Conservation (phyloP, 192 early-diverging fungal genomes). For the Dispira parvispora region DNA sequence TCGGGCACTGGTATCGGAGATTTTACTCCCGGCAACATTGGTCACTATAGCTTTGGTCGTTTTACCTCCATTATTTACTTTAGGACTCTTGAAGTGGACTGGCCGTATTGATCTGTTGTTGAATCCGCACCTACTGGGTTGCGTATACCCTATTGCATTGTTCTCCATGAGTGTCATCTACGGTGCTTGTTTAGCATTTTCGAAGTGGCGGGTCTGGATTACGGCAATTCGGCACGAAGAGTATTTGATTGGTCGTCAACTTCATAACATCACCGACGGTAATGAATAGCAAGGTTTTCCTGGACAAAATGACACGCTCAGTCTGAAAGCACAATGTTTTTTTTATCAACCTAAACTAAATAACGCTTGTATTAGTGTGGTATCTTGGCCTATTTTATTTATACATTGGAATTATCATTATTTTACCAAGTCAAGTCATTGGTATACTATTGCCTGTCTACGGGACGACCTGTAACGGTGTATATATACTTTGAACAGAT, state of each 20-base stretch:
- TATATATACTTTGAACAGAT: too few relatives aligned
- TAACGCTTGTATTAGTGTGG: too few relatives aligned
- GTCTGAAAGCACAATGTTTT: too few relatives aligned
- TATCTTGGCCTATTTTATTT: too few relatives aligned
- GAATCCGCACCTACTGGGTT: slow-evolving; percentile 15
- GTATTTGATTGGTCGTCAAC: slow-evolving; percentile 65
- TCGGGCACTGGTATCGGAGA: background rate
- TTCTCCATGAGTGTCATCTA: slow-evolving; percentile 13
- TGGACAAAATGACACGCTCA: too few relatives aligned
- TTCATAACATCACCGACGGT: slow-evolving; percentile 57
- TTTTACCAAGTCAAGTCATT: too few relatives aligned
- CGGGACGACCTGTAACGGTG: too few relatives aligned
- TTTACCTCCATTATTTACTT: slow-evolving; percentile 15
- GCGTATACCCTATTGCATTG: slow-evolving; percentile 14
- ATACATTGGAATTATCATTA: too few relatives aligned
- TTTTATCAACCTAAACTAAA: too few relatives aligned
- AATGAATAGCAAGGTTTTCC: too few relatives aligned
- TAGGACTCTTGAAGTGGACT: slow-evolving; percentile 16
- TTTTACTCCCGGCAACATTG: background rate
- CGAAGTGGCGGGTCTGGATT: slow-evolving; percentile 49
- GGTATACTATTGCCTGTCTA: too few relatives aligned
- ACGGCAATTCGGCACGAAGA: slow-evolving; percentile 62
- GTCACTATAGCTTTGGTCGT: slow-evolving; percentile 15
- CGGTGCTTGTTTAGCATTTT: slow-evolving; percentile 14
- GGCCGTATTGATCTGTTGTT: slow-evolving; percentile 12